phyloP scores from a whole-genome alignment of 2,329 filamentous ascomycete species.

The Penicillium sp. region DNA sequence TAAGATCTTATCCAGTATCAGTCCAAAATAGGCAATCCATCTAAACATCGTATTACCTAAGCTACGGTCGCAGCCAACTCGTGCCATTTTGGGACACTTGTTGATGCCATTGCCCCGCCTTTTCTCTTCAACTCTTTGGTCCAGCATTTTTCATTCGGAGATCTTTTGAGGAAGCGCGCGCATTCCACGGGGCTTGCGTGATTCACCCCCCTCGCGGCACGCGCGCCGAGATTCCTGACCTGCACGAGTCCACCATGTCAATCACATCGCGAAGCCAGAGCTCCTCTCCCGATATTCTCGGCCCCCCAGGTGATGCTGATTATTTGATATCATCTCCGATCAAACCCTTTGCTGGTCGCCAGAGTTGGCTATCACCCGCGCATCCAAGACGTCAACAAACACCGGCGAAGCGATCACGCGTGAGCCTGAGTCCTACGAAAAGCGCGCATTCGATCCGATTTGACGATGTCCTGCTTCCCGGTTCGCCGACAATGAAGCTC shows the following conservation, averaged over 20 bases:
- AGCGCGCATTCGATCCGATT: conserved; percentile 39
- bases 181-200: conserved; percentile 19
- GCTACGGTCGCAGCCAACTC: too few species aligned
- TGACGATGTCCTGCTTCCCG: conserved; percentile 40
- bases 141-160: background rate
- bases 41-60: too few species aligned
- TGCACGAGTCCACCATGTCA: conserved; percentile 22
- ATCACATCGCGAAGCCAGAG: conserved; percentile 34
- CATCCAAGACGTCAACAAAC: conserved; percentile 30
- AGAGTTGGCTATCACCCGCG: conserved; percentile 37
- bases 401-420: conserved; percentile 32
- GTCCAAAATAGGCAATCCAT: too few species aligned
- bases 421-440: conserved; percentile 34
- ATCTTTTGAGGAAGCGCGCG: conserved; percentile 1
- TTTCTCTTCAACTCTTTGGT: background rate
- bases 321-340: conserved; percentile 41
- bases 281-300: conserved; percentile 42
- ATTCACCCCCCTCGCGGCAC: conserved; percentile 22
- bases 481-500: conserved; percentile 32
- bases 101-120: conserved; percentile 3
- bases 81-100: too few species aligned
- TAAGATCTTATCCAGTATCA: too few species aligned
- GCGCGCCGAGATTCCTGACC: conserved; percentile 19
- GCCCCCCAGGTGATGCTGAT: conserved; percentile 39
- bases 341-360: conserved; percentile 36